phyloP scores from a whole-genome alignment of 805 yeast species.

The Saccharomycopsis malanga region DNA sequence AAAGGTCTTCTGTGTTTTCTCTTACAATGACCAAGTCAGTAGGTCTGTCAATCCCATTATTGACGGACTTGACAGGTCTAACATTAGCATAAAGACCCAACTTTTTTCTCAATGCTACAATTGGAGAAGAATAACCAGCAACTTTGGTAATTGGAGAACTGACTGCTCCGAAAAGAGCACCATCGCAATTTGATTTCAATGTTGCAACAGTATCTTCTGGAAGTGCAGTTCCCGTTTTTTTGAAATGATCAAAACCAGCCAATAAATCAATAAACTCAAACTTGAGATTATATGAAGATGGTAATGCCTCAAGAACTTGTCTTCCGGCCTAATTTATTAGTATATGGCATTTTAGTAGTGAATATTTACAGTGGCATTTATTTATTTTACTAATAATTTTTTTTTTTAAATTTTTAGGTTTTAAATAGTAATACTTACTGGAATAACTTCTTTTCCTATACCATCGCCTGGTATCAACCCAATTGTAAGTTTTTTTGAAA shows the following conservation, averaged over 20 bases:
- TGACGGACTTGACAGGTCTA: constrained; percentile 93
- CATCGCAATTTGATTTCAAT: constrained; percentile 79
- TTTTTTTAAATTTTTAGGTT: too few relatives aligned
- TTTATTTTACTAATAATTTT: too few relatives aligned
- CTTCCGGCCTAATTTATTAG: constrained; percentile 50
- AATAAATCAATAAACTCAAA: constrained; percentile 83
- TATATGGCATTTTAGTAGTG: neutral
- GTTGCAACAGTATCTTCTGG: constrained; percentile 86
- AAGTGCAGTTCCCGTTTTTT: constrained; percentile 89
- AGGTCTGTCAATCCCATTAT: constrained; percentile 67
- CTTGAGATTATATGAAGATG: constrained; percentile 63
- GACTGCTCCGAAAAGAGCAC: constrained; percentile 97
- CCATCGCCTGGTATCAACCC: constrained; percentile 97
- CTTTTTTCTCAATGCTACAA: constrained; percentile 96
- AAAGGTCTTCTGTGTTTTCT: constrained; percentile 96
- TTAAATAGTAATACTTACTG: constrained; percentile 50
- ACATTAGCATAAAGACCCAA: constrained; percentile 93
- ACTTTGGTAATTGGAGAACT: constrained; percentile 92
- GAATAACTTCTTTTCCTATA: constrained; percentile 95
- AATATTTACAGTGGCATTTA: neutral
- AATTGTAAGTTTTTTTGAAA: constrained; percentile 44
- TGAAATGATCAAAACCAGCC: constrained; percentile 93
- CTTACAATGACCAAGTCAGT: constrained; percentile 97
- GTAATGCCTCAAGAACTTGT: constrained; percentile 76
- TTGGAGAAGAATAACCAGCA: constrained; percentile 95